Evolutionary conservation across 2,329 filamentous ascomycete species (phyloP).

Genomic region (Cladosporium sp.): DNA sequence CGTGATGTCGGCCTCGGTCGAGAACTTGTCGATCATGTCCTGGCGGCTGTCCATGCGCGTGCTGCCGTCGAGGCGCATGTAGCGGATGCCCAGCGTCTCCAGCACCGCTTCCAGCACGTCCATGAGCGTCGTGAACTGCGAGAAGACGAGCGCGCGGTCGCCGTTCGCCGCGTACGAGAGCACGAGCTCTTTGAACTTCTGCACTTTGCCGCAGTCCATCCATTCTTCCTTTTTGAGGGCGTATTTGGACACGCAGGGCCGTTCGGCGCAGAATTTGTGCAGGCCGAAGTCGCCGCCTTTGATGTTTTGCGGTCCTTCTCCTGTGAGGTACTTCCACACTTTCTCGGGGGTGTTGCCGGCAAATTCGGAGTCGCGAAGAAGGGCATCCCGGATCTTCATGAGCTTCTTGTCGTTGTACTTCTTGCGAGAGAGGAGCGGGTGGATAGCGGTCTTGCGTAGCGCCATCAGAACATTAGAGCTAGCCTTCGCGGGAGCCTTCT

Average conservation of each 20-base stretch:
- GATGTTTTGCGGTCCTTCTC: slow-evolving; percentile 65
- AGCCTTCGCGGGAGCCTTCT: slow-evolving; percentile 47
- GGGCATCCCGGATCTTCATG: slow-evolving; percentile 57
- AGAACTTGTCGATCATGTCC: slow-evolving; percentile 82
- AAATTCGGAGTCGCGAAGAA: slow-evolving; percentile 30
- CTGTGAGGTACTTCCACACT: slow-evolving; percentile 62
- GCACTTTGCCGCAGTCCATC: slow-evolving; percentile 76
- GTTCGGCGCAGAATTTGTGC: slow-evolving; percentile 55
- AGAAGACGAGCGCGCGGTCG: slow-evolving; percentile 86
- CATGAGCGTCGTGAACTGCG: slow-evolving; percentile 86
- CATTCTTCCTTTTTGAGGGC: slow-evolving; percentile 58
- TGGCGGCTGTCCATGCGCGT: slow-evolving; percentile 82
- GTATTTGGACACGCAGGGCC: slow-evolving; percentile 53
- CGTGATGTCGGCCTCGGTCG: slow-evolving; percentile 68
- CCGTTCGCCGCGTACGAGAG: slow-evolving; percentile 70
- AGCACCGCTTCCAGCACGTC: slow-evolving; percentile 85
- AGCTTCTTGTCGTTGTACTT: slow-evolving; percentile 74
- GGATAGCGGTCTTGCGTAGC: slow-evolving; percentile 88
- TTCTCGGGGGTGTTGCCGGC: slow-evolving; percentile 28
- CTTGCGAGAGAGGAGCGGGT: slow-evolving; percentile 80
- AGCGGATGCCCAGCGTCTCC: slow-evolving; percentile 65
- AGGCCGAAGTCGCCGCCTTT: slow-evolving; percentile 71
- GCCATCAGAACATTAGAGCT: slow-evolving; percentile 64
- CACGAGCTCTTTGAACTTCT: slow-evolving; percentile 72
- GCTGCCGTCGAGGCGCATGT: slow-evolving; percentile 80